Base-by-base conservation (phyloP, 192 early-diverging fungal genomes). In the Coemansia umbellata region DNA sequence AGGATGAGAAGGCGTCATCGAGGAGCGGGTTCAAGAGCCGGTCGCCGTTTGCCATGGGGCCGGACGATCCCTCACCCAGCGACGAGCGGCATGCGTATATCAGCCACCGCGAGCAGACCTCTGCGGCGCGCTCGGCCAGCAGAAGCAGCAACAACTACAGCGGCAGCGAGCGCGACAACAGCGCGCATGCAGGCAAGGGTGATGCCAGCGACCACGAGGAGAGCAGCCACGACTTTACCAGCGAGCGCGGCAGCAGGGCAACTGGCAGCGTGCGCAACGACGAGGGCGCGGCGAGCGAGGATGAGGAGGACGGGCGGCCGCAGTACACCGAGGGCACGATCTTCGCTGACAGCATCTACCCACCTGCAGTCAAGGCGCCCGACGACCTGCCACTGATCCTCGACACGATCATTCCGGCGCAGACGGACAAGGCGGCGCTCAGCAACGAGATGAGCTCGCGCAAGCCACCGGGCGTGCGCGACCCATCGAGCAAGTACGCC, bases 401-500 rank as follows among this genome's bases (percentile, higher is more conserved):
- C 0, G 65, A 67, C 50, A 50, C 56, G 55, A 44, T 66, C 8
- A 59, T 67, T 8, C 37, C 63, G 1, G 47, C 30, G 4, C 33
- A 28, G 15, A 33, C 45, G 24, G 37, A 17, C 15, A 58, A 58
- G 43, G 26, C 4, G 8, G 42, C 9, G 23, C 44, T 39, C 37
- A 60, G 57, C 22, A 18, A 51, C 8, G 64, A 67, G 50, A 31
- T 63, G 19, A 43, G 43, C 8, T 40, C 21, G 15, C 63, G 64
- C 35, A 74, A 74, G 53, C 71, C 65, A 3, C 57, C 71, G 0
- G 71, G 71, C 15, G 57, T 53, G 61, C 81, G 55, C 74, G 74
- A 58, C 82, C 84, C 74, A 69, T 82, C 53, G 14, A 85, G 47
- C 61, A 69, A 69, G 53, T 79, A 31, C 26, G 58, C 58, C 27